Conservation (phyloP, 1,284 basidiomycete genomes). For the Thecaphora thlaspeos region DNA sequence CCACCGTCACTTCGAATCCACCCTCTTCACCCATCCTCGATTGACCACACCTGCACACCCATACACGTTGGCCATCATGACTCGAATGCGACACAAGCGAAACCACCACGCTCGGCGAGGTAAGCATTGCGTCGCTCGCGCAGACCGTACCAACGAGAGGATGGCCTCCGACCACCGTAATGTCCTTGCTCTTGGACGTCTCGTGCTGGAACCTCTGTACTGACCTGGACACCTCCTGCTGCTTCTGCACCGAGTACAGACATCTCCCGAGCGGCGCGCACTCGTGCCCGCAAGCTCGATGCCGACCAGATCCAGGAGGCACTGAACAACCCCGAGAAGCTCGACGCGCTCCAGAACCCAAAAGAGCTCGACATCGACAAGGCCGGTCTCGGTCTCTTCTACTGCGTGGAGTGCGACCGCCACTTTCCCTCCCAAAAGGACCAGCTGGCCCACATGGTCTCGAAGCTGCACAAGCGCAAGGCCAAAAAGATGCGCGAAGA, state of each 20-base stretch:
- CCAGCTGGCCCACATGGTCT: slow-evolving; percentile 45
- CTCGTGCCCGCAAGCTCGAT: slow-evolving; percentile 55
- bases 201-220: too few relatives aligned
- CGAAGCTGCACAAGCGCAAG: slow-evolving; percentile 54
- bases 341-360: slow-evolving; percentile 44
- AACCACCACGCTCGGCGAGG: slow-evolving; percentile 54
- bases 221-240: too few relatives aligned
- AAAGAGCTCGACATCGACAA: slow-evolving; percentile 52
- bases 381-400: slow-evolving; percentile 56
- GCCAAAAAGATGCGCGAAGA: slow-evolving; percentile 53
- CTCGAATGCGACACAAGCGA: slow-evolving; percentile 52
- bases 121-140: slow-evolving; percentile 8
- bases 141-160: not conserved
- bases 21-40: too few relatives aligned
- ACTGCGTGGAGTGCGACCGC: slow-evolving; percentile 56
- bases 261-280: slow-evolving; percentile 52
- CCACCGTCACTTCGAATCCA: not conserved
- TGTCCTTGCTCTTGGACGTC: too few relatives aligned
- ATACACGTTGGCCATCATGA: slow-evolving; percentile 26
- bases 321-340: slow-evolving; percentile 42
- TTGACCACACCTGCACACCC: not conserved
- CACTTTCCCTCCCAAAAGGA: slow-evolving; percentile 52
- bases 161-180: too few relatives aligned
- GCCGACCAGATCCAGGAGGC: slow-evolving; percentile 54
- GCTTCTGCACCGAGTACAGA: slow-evolving; percentile 17